A percentile compares a stretch with the other conserved stretches of the same genome.
Conservation (phyloP, 495 filamentous ascomycete genomes). For the Amniculicola lignicola region DNA sequence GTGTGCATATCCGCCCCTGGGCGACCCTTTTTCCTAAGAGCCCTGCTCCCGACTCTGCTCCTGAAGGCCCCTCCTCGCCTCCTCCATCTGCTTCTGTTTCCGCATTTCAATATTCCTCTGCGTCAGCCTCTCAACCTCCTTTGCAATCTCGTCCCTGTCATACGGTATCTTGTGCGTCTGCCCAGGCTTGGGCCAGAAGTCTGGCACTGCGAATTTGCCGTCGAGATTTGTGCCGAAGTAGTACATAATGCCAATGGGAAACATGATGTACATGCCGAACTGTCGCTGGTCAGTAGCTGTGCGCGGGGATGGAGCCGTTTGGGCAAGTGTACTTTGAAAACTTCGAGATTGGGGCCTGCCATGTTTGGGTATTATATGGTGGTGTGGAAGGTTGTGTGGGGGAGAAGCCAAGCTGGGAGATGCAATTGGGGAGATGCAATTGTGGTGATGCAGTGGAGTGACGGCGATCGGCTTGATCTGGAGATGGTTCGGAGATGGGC, state of each 20-base stretch:
- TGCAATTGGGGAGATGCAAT: not conserved
- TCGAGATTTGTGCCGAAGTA: slow-evolving; percentile 99
- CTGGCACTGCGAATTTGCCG: slow-evolving; percentile 76
- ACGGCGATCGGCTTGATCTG: slow-evolving; percentile 11
- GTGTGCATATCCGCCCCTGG: too few relatives aligned
- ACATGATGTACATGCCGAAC: slow-evolving; percentile 98
- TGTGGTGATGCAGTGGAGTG: not conserved
- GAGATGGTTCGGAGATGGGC: slow-evolving; percentile 9
- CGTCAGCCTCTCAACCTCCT: slow-evolving; percentile 33
- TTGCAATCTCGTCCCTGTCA: slow-evolving; percentile 72
- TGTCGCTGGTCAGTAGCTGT: slow-evolving; percentile 39
- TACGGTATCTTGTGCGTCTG: slow-evolving; percentile 85
- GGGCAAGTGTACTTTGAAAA: slow-evolving; percentile 73
- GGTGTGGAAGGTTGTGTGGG: not conserved
- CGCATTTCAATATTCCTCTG: slow-evolving; percentile 22
- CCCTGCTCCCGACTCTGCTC: too few relatives aligned
- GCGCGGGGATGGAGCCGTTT: slow-evolving; percentile 6
- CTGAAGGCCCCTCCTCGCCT: slow-evolving; percentile 11
- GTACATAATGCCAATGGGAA: slow-evolving; percentile 98
- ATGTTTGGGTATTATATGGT: slow-evolving; percentile 42
- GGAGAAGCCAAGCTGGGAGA: not conserved
- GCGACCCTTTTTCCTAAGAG: too few relatives aligned
- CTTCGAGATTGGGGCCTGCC: slow-evolving; percentile 88
- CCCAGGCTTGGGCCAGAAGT: slow-evolving; percentile 89
- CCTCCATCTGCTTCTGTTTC: slow-evolving; percentile 16